Evolutionary conservation across 2,329 filamentous ascomycete genomes (phyloP).

Genomic region (Fusarium nanum): DNA sequence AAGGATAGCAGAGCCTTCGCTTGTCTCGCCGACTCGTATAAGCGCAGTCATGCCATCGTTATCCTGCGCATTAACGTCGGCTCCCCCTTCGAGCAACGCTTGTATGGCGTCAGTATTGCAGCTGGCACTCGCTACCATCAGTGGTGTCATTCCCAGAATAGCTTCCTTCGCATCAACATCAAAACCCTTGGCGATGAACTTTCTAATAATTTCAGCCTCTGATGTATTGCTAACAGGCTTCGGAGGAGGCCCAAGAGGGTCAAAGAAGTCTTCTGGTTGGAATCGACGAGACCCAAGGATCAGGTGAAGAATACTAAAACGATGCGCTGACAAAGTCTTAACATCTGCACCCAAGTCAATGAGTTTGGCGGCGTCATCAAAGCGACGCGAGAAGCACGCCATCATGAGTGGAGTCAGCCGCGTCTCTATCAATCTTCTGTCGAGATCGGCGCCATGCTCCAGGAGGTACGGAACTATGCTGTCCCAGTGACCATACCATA

Average conservation of each 20-base stretch:
- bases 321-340: slow-evolving; percentile 39
- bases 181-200: slow-evolving; percentile 43
- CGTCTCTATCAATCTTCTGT: slow-evolving; percentile 44
- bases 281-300: slow-evolving; percentile 42
- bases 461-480: slow-evolving; percentile 45
- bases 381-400: slow-evolving; percentile 45
- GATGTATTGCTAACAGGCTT: slow-evolving; percentile 24
- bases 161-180: slow-evolving; percentile 44
- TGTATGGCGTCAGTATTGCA: slow-evolving; percentile 45
- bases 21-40: slow-evolving; percentile 42
- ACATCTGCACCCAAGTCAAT: slow-evolving; percentile 44
- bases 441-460: slow-evolving; percentile 43
- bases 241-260: slow-evolving; percentile 17
- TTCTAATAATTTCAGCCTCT: slow-evolving; percentile 44
- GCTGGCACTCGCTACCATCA: slow-evolving; percentile 46
- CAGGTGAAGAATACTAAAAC: slow-evolving; percentile 46
- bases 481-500: slow-evolving; percentile 46
- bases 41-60: slow-evolving; percentile 44
- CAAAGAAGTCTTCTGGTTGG: slow-evolving; percentile 39
- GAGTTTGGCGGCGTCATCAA: slow-evolving; percentile 44
- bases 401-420: slow-evolving; percentile 46
- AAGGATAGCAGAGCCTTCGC: slow-evolving; percentile 40
- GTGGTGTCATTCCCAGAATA: slow-evolving; percentile 45
- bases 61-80: slow-evolving; percentile 43
- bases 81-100: slow-evolving; percentile 41